Evolutionary conservation across 2,329 filamentous ascomycete species (phyloP), one percentile per base, ranked within the genome.

Genomic region (Tolypocladium ovalisporum): DNA sequence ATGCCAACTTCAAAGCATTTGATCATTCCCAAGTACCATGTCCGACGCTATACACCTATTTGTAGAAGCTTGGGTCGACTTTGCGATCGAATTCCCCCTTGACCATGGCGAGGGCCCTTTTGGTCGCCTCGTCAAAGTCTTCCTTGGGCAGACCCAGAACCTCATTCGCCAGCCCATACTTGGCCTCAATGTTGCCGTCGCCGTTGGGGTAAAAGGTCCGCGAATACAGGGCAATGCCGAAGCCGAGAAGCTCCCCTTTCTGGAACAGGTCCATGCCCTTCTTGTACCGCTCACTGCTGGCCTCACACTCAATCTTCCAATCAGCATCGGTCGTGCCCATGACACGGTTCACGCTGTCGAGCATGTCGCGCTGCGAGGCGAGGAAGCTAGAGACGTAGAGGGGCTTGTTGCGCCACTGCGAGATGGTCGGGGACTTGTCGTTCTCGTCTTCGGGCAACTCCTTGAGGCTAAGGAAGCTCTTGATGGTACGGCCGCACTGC

Each of bases 361-460:
- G 76, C 73, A 89, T 88, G 12, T 89, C 85, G 13, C 76, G 75
- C 67, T 89, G 86, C 58, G 70, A 82, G 59, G 84, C 62, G 13
- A 71, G 67, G 70, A 87, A 88, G 59, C 80, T 84, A 9, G 73
- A 75, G 13, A 85, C 62, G 62, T 76, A 81, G 1, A 86, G 64
- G 0, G 64, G 61, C 54, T 76, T 74, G 67, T 85, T 82, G 3
- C 24, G 69, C 62, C 63, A 74, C 60, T 52, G 72, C 64, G 36
- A 82, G 0, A 77, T 62, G 0, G 59, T 66, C 1, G 68, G 42
- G 67, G 78, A 64, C 49, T 52, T 58, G 58, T 71, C 69, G 6
- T 61, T 60, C 56, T 69, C 22, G 63, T 61, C 74, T 65, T 60
- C 76, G 76, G 63, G 77, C 71, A 77, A 64, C 53, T 71, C 70